Conservation (phyloP, 2,329 filamentous ascomycete species). For the Chaetothyriales sp. region DNA sequence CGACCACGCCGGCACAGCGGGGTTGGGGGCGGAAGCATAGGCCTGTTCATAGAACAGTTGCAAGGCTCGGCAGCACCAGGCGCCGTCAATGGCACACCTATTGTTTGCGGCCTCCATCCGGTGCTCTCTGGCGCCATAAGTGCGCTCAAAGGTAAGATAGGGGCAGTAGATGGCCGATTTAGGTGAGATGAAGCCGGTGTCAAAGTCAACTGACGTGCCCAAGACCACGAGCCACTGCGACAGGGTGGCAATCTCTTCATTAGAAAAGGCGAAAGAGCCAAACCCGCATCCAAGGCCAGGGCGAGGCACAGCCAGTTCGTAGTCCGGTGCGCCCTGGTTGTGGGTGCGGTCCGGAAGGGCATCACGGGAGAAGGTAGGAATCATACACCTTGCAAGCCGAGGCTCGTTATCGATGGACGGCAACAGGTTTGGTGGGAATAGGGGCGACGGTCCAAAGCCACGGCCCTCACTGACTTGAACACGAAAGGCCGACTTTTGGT, state of each 20-base stretch:
- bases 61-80: constrained; percentile 14
- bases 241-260: constrained; percentile 8
- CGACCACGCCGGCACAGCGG: constrained; percentile 5
- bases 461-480: constrained; percentile 10
- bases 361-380: constrained; percentile 13
- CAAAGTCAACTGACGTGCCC: constrained; percentile 15
- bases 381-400: constrained; percentile 13
- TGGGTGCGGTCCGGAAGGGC: constrained; percentile 12
- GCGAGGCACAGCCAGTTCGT: constrained; percentile 13
- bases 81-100: constrained; percentile 16
- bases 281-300: constrained; percentile 15
- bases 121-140: constrained; percentile 10
- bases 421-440: constrained; percentile 15
- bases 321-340: constrained; percentile 8
- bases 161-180: constrained; percentile 13
- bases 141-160: constrained; percentile 14
- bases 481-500: constrained; percentile 11
- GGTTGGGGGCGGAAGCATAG: constrained; percentile 9
- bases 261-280: constrained; percentile 7
- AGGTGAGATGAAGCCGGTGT: constrained; percentile 15
- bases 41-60: constrained; percentile 8
- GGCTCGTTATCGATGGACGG: constrained; percentile 11
- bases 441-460: constrained; percentile 14
- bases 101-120: constrained; percentile 15
- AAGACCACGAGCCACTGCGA: constrained; percentile 11